Conservation (phyloP, 2,329 filamentous ascomycete genomes). For the Lasiodiplodia sp. region DNA sequence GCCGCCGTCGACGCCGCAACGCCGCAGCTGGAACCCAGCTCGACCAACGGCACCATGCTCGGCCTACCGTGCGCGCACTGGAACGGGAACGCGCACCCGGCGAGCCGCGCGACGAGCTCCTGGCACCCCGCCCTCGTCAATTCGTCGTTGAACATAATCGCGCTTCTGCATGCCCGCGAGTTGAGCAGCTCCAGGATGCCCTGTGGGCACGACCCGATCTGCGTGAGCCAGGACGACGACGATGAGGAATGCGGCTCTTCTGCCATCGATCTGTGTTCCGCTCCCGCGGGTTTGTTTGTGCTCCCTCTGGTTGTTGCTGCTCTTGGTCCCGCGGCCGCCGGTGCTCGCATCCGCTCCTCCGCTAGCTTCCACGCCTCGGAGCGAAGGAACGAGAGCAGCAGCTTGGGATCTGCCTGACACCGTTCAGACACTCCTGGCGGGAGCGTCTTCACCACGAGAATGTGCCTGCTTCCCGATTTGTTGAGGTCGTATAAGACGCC, state of each 20-base stretch:
- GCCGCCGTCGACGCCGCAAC: not conserved
- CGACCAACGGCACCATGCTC: conserved; percentile 57
- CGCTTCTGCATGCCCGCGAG: conserved; percentile 77
- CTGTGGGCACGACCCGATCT: conserved; percentile 73
- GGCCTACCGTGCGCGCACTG: conserved; percentile 80
- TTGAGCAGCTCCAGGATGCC: conserved; percentile 80
- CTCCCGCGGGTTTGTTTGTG: conserved; percentile 5
- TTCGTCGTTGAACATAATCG: conserved; percentile 85
- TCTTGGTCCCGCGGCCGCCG: conserved; percentile 31
- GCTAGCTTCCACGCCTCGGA: conserved; percentile 74
- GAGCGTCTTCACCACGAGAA: conserved; percentile 64
- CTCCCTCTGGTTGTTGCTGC: not conserved
- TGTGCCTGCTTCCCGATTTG: conserved; percentile 30
- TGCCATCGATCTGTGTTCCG: conserved; percentile 17
- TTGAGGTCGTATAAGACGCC: conserved; percentile 71
- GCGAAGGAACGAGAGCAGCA: conserved; percentile 78
- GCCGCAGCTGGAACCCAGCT: conserved; percentile 34
- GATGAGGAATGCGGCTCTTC: conserved; percentile 22
- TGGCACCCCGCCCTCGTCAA: conserved; percentile 66
- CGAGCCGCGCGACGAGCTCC: conserved; percentile 64
- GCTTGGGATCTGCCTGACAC: conserved; percentile 73
- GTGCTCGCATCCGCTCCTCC: conserved; percentile 45
- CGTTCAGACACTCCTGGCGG: conserved; percentile 78
- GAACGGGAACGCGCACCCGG: conserved; percentile 74
- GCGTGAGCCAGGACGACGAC: conserved; percentile 61